phyloP scores from a whole-genome alignment of 1,284 basidiomycete species.

The Rhodofomes roseus region DNA sequence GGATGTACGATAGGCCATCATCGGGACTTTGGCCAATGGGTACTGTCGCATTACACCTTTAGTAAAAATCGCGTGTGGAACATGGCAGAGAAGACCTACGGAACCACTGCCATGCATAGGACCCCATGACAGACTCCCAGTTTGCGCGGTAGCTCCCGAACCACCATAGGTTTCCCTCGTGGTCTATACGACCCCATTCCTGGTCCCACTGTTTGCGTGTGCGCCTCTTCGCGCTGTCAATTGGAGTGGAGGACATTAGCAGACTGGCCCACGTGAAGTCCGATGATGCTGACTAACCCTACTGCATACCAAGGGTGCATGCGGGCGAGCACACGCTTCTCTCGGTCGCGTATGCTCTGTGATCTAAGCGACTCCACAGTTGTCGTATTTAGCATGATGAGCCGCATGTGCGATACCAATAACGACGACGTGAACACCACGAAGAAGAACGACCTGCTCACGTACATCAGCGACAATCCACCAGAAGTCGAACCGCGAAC shows the following conservation, averaged over 20 bases:
- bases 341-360: constrained; percentile 57
- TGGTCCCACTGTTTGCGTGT: constrained; percentile 58
- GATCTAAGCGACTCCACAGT: constrained; percentile 75
- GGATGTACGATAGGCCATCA: constrained; percentile 63
- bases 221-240: constrained; percentile 41
- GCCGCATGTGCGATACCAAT: constrained; percentile 51
- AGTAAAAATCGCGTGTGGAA: neutral
- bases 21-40: constrained; percentile 56
- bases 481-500: constrained; percentile 15
- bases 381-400: constrained; percentile 66
- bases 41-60: constrained; percentile 40
- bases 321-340: constrained; percentile 44
- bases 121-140: constrained; percentile 79
- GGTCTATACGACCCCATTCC: constrained; percentile 72
- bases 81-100: constrained; percentile 43
- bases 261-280: neutral
- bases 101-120: constrained; percentile 61
- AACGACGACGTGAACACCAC: constrained; percentile 64
- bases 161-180: constrained; percentile 88
- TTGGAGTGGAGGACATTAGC: neutral
- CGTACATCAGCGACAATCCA: constrained; percentile 1
- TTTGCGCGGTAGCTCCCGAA: constrained; percentile 55
- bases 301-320: constrained; percentile 47
- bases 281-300: constrained; percentile 34
- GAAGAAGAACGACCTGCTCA: constrained; percentile 57